phyloP scores from a whole-genome alignment of 768 basidiomycete species.

The Hygrophorus pudorinus region DNA sequence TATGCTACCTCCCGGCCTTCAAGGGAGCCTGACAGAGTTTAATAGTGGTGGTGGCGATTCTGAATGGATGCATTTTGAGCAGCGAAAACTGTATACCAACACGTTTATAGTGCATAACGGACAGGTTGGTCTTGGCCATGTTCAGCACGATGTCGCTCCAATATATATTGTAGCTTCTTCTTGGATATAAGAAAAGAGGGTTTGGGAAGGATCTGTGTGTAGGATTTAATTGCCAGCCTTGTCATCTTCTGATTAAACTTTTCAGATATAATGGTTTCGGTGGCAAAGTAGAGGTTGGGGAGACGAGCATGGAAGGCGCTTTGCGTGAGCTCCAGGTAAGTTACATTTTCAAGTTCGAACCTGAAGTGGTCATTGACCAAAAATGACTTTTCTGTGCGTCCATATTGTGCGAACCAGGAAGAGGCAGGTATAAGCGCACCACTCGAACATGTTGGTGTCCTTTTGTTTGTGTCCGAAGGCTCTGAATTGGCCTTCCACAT shows the following conservation, averaged over 20 bases:
- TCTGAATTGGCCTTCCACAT: slow-evolving; percentile 58
- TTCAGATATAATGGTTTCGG: slow-evolving; percentile 77
- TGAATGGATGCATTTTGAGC: slow-evolving; percentile 38
- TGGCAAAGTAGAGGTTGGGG: slow-evolving; percentile 74
- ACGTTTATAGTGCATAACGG: slow-evolving; percentile 51
- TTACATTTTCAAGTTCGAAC: no score
- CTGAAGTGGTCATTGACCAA: neutral
- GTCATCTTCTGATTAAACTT: neutral
- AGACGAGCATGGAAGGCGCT: slow-evolving; percentile 62
- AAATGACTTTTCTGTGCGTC: neutral
- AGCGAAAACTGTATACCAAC: slow-evolving; percentile 52
- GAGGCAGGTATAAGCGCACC: slow-evolving; percentile 69
- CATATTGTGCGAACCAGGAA: slow-evolving; percentile 39
- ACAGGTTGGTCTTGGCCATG: slow-evolving; percentile 25
- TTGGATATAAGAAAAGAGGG: slow-evolving; percentile 75
- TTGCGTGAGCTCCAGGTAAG: slow-evolving; percentile 61
- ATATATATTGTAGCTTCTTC: slow-evolving; percentile 38
- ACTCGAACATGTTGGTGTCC: slow-evolving; percentile 50
- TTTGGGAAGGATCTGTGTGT: slow-evolving; percentile 56
- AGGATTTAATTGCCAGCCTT: neutral
- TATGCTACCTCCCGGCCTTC: slow-evolving; percentile 34
- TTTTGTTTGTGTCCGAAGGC: slow-evolving; percentile 52
- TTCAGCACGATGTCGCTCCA: neutral
- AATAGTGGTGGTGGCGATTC: slow-evolving; percentile 31
- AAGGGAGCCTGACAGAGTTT: slow-evolving; percentile 18